Evolutionary conservation across 1,139 yeast genomes (phyloP), one percentile per base, ranked within the genome.

Genomic region (Debaryomyces coudertii): DNA sequence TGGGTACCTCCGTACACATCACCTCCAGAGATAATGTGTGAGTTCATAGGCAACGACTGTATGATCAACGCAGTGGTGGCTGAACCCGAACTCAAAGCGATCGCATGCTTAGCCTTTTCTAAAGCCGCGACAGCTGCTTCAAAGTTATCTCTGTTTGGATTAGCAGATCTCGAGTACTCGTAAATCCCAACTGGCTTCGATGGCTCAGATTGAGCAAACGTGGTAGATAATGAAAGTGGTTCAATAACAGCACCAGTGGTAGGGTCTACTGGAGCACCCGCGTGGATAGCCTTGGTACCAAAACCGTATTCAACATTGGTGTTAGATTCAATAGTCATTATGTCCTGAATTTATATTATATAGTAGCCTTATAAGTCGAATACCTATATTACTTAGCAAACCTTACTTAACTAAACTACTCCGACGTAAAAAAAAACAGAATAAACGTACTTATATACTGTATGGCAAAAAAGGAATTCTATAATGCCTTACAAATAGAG

Each of bases 1-100:
- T 89, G 95, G 50, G 96, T 89, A 61, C 97, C 96, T 53, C 96
- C 96, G 68, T 90, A 90, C 42, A 90, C 95, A 61, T 90, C 97
- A 57, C 90, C 93, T 59, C 89, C 84, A 44, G 93, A 83, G 45
- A 89, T 76, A 43, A 87, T 86, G 61, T 88, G 95, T 45, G 88
- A 76, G 47, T 85, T 86, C 54, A 80, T 77, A 40, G 90, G 85
- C 58, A 89, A 73, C 36, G 87, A 78, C 68, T 88, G 95, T 56
- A 88, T 70, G 43, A 90, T 76, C 57, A 85, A 79, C 29, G 95
- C 90, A 45, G 96, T 87, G 53, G 92, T 80, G 47, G 96, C 96
- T 44, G 92, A 85, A 46, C 97, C 97, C 16, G 95, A 87, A 39
- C 89, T 73, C 66, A 87, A 84, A 12, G 93, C 96, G 53, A 90